These are phyloP conservation scores for Melampsora larici-populina DNA, from an alignment of 1,284 basidiomycete genomes.

Conservation along the genomic window DNA sequence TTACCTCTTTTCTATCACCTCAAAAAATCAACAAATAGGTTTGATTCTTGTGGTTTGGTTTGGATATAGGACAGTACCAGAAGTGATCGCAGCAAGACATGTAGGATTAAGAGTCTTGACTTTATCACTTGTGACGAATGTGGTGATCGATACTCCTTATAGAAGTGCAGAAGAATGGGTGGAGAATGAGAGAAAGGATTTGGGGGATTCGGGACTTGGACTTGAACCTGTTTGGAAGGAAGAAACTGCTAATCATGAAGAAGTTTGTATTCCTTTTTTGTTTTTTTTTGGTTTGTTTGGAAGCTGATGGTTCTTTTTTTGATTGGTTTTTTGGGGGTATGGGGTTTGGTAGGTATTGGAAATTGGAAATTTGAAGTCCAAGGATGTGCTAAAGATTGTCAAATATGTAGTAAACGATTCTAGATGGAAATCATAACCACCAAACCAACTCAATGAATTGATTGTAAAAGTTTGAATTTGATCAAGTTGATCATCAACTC, in stretches of 20 bases:
- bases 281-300: not conserved
- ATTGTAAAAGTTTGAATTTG: no score
- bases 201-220: not conserved
- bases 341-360: slow-evolving; percentile 21
- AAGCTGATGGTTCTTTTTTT: no score
- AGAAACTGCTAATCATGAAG: slow-evolving; percentile 42
- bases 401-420: slow-evolving; percentile 37
- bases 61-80: slow-evolving; percentile 62
- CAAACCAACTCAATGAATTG: no score
- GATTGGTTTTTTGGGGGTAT: not conserved
- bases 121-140: slow-evolving; percentile 51
- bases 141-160: slow-evolving; percentile 49
- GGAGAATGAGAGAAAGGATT: not conserved
- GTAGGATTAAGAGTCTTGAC: slow-evolving; percentile 52
- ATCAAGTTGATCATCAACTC: no score
- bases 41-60: not conserved
- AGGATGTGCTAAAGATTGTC: slow-evolving; percentile 23
- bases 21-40: not conserved
- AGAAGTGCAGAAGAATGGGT: slow-evolving; percentile 46
- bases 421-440: not conserved
- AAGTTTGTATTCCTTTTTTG: slow-evolving; percentile 20
- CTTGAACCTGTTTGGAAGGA: slow-evolving; percentile 24
- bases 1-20: not conserved
- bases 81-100: slow-evolving; percentile 75
- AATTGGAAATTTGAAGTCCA: slow-evolving; percentile 21